Evolutionary conservation across 148 eudicot species (phyloP).

Genomic region (Rhododendron simsii): DNA sequence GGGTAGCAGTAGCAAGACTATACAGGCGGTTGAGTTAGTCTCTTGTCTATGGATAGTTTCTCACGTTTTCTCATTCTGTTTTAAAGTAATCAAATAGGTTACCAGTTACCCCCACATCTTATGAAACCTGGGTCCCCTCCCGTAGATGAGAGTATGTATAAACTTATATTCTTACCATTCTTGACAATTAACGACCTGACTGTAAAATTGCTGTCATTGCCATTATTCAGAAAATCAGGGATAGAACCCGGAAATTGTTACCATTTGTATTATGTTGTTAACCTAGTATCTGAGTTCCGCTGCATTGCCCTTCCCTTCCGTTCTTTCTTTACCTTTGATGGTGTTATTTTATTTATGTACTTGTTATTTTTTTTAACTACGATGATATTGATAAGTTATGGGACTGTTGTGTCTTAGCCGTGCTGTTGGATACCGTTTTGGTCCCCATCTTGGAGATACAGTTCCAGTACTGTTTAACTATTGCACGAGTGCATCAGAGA

Average conservation of each 20-base stretch:
- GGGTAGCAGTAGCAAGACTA: not conserved
- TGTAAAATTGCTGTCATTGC: not conserved
- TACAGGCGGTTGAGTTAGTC: not conserved
- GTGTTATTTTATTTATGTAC: not conserved
- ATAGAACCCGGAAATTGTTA: not conserved
- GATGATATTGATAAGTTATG: conserved; percentile 8
- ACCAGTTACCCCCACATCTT: not conserved
- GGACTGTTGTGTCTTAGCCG: conserved; percentile 41
- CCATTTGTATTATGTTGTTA: not conserved
- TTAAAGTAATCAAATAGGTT: not conserved
- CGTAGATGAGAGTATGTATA: not conserved
- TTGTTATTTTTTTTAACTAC: not conserved
- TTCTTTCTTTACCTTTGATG: not conserved
- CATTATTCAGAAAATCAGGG: not conserved
- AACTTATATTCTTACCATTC: not conserved
- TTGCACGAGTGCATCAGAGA: conserved; percentile 89
- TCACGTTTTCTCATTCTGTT: not conserved
- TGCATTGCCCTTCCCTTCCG: not conserved
- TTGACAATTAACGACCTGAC: not conserved
- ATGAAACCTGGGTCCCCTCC: not conserved
- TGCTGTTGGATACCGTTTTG: conserved; percentile 96
- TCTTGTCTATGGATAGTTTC: not conserved
- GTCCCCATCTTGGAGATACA: conserved; percentile 87
- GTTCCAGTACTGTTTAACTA: conserved; percentile 75
- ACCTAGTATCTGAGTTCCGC: not conserved